Conservation (phyloP, 768 basidiomycete genomes). For the Boletus eberwhitei region DNA sequence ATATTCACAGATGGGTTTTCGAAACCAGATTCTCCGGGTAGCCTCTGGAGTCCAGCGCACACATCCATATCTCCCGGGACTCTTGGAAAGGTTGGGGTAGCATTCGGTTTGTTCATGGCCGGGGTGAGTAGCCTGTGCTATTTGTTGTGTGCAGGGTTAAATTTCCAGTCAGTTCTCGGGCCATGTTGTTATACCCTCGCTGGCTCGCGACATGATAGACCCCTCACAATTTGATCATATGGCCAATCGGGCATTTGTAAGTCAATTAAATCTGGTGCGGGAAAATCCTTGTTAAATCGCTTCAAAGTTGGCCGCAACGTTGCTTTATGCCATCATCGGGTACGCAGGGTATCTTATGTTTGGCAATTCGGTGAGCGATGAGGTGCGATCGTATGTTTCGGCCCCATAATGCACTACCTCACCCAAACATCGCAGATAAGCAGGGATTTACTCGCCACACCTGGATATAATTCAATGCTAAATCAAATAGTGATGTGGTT, state of each 20-base stretch:
- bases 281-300: neutral
- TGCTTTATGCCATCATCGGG: conserved; percentile 65
- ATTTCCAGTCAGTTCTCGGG: conserved; percentile 65
- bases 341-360: conserved; percentile 91
- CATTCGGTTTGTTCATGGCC: conserved; percentile 90
- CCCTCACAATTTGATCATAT: conserved; percentile 77
- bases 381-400: conserved; percentile 45
- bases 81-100: conserved; percentile 62
- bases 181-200: conserved; percentile 86
- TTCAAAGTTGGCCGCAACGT: conserved; percentile 56
- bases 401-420: neutral
- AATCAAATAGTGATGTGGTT: conserved; percentile 82
- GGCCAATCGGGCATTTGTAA: conserved; percentile 84
- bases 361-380: conserved; percentile 72
- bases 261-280: conserved; percentile 22
- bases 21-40: conserved; percentile 72
- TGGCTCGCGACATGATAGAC: conserved; percentile 86
- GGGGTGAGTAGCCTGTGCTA: conserved; percentile 50
- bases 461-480: conserved; percentile 66
- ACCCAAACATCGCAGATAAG: conserved; percentile 56
- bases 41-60: conserved; percentile 69
- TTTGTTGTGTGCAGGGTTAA: neutral
- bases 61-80: conserved; percentile 58
- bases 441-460: conserved; percentile 68
- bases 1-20: conserved; percentile 80